Evolutionary conservation across 352 stramenopile genomes (phyloP).

Genomic region (Pythium biforme): DNA sequence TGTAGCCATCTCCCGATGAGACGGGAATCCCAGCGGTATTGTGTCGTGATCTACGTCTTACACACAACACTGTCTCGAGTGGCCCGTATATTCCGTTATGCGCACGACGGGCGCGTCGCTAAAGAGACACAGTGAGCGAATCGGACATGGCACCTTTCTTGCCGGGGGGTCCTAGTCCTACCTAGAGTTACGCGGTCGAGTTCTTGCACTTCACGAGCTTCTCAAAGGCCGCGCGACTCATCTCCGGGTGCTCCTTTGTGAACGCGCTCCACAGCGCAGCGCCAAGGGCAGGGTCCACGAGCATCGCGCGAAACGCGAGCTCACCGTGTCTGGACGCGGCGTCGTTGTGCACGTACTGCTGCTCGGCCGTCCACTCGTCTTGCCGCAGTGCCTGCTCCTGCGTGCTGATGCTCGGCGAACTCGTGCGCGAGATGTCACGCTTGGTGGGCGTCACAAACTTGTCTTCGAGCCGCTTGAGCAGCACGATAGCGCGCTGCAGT

Average conservation of each 20-base stretch:
- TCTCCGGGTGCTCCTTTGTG: conserved; percentile 25
- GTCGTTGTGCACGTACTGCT: conserved; percentile 32
- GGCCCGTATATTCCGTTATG: no score
- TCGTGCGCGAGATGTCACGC: conserved; percentile 19
- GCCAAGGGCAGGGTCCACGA: conserved; percentile 30
- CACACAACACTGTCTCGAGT: no score
- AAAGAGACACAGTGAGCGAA: neutral
- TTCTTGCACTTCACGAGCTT: conserved; percentile 31
- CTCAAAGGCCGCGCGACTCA: conserved; percentile 37
- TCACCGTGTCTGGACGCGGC: conserved; percentile 35
- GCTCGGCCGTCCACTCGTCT: conserved; percentile 27
- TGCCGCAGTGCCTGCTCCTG: conserved; percentile 25
- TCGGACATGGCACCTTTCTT: no score
- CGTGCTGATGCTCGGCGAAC: conserved; percentile 20
- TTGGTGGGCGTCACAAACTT: conserved; percentile 24
- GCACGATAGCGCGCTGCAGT: conserved; percentile 22
- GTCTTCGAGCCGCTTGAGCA: conserved; percentile 29
- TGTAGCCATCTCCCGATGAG: neutral
- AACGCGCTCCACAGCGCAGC: conserved; percentile 35
- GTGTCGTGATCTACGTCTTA: no score
- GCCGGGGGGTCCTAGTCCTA: neutral
- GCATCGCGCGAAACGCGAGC: conserved; percentile 38
- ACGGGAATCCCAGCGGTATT: no score
- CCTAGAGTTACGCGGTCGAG: neutral
- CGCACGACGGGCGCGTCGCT: no score